phyloP scores from a whole-genome alignment of 2,329 filamentous ascomycete genomes.

The Cladophialophora chaetospira region DNA sequence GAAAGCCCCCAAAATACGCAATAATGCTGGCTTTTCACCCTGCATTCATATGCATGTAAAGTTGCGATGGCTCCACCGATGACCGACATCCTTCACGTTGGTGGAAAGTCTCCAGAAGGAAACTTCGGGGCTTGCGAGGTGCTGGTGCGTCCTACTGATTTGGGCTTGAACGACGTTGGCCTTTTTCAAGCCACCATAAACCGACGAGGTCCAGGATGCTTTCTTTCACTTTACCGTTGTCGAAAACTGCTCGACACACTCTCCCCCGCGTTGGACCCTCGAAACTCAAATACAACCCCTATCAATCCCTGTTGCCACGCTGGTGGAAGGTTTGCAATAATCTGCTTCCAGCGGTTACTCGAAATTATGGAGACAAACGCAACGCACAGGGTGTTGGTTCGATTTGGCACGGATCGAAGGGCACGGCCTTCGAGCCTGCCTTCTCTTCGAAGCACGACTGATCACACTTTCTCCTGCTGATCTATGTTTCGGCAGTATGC shows the following conservation, averaged over 20 bases:
- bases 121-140: not conserved
- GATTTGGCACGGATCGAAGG: not conserved
- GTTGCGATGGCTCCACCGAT: constrained; percentile 20
- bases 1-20: not conserved
- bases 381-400: not conserved
- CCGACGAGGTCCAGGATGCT: not conserved
- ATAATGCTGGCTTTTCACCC: not conserved
- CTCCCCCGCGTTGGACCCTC: not conserved
- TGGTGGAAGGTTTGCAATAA: too few species aligned
- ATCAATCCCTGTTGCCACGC: not conserved
- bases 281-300: not conserved
- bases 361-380: too few species aligned
- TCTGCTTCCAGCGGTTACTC: too few species aligned
- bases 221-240: not conserved
- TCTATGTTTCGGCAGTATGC: too few species aligned
- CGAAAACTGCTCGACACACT: not conserved
- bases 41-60: constrained; percentile 13
- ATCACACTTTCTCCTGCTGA: not conserved
- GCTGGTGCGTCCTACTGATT: not conserved
- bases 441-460: not conserved
- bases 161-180: not conserved
- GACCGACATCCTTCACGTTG: not conserved
- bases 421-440: not conserved
- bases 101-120: not conserved
- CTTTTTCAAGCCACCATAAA: not conserved